These are phyloP conservation scores for Lactarius pseudohatsudake DNA, from an alignment of 768 basidiomycete genomes.

Conservation along the genomic window DNA sequence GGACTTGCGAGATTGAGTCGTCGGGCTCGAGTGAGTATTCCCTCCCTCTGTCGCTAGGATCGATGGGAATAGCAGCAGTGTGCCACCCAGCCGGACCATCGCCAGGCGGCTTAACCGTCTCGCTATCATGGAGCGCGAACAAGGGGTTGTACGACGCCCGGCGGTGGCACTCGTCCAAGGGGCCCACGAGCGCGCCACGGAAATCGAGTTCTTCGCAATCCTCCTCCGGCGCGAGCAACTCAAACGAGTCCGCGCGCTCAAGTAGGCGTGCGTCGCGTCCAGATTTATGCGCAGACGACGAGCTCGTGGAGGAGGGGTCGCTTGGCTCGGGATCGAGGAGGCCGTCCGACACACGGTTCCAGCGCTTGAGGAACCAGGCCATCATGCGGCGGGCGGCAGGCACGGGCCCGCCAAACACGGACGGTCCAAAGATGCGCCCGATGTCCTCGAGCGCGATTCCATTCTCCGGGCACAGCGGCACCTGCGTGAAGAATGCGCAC, in stretches of 20 bases:
- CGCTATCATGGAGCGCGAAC: not conserved
- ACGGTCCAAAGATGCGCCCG: slow-evolving; percentile 46
- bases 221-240: slow-evolving; percentile 21
- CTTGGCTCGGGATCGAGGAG: slow-evolving; percentile 23
- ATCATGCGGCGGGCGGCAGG: slow-evolving; percentile 24
- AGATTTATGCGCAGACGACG: not conserved
- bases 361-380: slow-evolving; percentile 29
- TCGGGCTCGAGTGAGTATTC: slow-evolving; percentile 9
- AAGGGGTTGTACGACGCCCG: not conserved
- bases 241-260: slow-evolving; percentile 14
- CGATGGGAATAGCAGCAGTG: not conserved
- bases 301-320: not conserved
- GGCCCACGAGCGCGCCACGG: not conserved
- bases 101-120: not conserved
- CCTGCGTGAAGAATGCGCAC: slow-evolving; percentile 50
- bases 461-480: slow-evolving; percentile 52
- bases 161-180: slow-evolving; percentile 2
- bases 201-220: slow-evolving; percentile 14
- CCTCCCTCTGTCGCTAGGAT: not conserved
- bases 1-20: slow-evolving; percentile 4
- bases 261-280: slow-evolving; percentile 7
- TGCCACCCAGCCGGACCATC: not conserved
- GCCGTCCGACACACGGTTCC: slow-evolving; percentile 28
- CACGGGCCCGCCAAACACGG: slow-evolving; percentile 40
- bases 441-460: slow-evolving; percentile 47